Conservation (phyloP, 768 basidiomycete genomes). For the Tephrocybe rancida region DNA sequence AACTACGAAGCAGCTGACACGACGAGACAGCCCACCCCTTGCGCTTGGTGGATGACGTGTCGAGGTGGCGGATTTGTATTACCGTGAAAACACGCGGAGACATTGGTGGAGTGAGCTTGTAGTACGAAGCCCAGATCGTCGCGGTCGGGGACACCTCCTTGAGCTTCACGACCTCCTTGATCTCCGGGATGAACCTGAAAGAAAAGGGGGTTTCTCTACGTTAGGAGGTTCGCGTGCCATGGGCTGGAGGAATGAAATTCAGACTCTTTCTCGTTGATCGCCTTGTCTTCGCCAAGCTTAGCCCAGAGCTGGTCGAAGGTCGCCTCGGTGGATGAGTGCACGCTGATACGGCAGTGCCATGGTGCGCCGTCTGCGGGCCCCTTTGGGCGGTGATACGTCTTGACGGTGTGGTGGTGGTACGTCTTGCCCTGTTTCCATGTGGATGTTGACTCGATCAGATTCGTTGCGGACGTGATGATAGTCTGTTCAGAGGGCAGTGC, state of each 20-base stretch:
- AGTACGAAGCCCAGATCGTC: conserved; percentile 71
- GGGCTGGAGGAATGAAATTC: conserved; percentile 11
- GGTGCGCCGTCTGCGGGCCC: conserved; percentile 54
- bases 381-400: conserved; percentile 57
- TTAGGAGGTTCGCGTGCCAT: conserved; percentile 15
- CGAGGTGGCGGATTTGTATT: conserved; percentile 61
- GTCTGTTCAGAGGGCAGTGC: conserved; percentile 65
- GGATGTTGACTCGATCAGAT: conserved; percentile 56
- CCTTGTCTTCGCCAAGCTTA: conserved; percentile 66
- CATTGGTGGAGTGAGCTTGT: conserved; percentile 70
- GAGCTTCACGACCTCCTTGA: conserved; percentile 64
- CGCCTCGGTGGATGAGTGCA: conserved; percentile 64
- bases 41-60: conserved; percentile 46
- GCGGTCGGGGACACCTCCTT: conserved; percentile 66
- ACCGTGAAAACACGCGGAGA: conserved; percentile 79
- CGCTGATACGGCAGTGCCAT: conserved; percentile 73
- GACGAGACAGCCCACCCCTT: conserved; percentile 52
- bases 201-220: conserved; percentile 10
- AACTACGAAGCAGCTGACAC: background rate
- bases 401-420: conserved; percentile 56
- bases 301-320: conserved; percentile 78
- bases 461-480: conserved; percentile 52
- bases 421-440: conserved; percentile 74
- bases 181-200: conserved; percentile 63
- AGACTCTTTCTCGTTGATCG: conserved; percentile 70